Base-by-base conservation (phyloP, 768 basidiomycete species). In the Pleurotus citrinopileatus region DNA sequence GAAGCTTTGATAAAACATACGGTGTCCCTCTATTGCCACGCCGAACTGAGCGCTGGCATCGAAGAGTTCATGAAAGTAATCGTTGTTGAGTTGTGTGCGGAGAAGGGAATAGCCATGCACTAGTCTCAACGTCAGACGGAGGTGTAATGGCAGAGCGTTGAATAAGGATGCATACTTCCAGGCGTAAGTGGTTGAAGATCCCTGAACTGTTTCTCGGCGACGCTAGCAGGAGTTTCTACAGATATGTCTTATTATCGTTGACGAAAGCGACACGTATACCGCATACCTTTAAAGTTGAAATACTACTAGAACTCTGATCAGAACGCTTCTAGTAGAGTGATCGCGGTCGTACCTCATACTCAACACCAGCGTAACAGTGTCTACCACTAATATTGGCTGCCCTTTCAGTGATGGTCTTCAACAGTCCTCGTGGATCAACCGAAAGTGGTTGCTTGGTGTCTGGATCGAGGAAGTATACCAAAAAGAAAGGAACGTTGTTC, bases 21-120 rank as follows among this genome's bases (percentile, higher is more conserved):
- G 92, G 62, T 95, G 92, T 8, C 86, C 88, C 68, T 99, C 97
- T 9, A 98, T 76, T 0, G 81, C 77, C 27, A 98, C 81, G 5
- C 83, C 85, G 63, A 98, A 97, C 42, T 74, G 73, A 26, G 71
- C 60, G 48, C 82, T 83, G 60, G 81, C 72, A 65, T 98, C 89
- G 63, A 93, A 97, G 23, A 99, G 72, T 28, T 88, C 92, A 57
- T 86, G 81, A 69, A 98, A 98, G 67, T 95, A 99, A 12, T 79
- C 83, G 54, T 83, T 84, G 69, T 98, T 96, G 27, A 96, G 74
- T 38, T 95, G 91, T 0, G 94, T 93, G 36, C 95, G 79, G 3
- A 99, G 79, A 28, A 98, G 77, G 3, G 94, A 97, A 66, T 98
- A 98, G 3, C 97, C 97, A 61, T 98, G 97, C 90, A 96, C 94